Conservation (phyloP, 257 asterid genomes). For the Lycium ferocissimum region DNA sequence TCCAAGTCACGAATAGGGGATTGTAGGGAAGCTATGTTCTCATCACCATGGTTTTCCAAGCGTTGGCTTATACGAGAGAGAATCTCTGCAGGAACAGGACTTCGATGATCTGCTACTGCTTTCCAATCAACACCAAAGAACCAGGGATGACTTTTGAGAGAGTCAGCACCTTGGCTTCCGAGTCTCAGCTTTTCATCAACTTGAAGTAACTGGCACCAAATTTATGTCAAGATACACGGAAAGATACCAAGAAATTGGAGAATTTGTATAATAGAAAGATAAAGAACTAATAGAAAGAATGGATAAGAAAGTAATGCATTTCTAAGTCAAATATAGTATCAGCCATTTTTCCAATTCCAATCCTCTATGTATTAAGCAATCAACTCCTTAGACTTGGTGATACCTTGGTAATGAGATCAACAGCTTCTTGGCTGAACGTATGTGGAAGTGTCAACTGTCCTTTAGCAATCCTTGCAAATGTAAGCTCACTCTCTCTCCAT, state of each 20-base stretch:
- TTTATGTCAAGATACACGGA: background rate
- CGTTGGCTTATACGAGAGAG: slow-evolving; percentile 66
- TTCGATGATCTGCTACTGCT: slow-evolving; percentile 52
- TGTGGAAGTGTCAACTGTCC: slow-evolving; percentile 84
- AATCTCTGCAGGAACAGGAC: slow-evolving; percentile 64
- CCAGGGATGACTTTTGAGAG: slow-evolving; percentile 86
- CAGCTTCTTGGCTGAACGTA: slow-evolving; percentile 65
- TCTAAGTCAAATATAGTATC: background rate
- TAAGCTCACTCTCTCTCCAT: slow-evolving; percentile 96
- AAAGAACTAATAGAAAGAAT: background rate
- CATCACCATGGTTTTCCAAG: slow-evolving; percentile 57
- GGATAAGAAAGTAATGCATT: slow-evolving; percentile 20
- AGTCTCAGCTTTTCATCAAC: slow-evolving; percentile 86
- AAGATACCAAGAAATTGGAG: slow-evolving; percentile 21
- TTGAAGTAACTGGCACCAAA: slow-evolving; percentile 65
- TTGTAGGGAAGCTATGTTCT: slow-evolving; percentile 39
- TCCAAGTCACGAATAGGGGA: slow-evolving; percentile 57
- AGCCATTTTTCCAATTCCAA: slow-evolving; percentile 4
- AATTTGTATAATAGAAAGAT: background rate
- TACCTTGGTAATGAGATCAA: slow-evolving; percentile 90
- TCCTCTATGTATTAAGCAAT: slow-evolving; percentile 20
- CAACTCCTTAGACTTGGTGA: slow-evolving; percentile 21
- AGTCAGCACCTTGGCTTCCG: slow-evolving; percentile 72
- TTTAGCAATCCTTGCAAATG: slow-evolving; percentile 81
- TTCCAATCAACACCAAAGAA: slow-evolving; percentile 75